Evolutionary conservation across 257 asterid species (phyloP), one percentile per base, ranked within the genome.

Genomic region (Buddleja alternifolia): DNA sequence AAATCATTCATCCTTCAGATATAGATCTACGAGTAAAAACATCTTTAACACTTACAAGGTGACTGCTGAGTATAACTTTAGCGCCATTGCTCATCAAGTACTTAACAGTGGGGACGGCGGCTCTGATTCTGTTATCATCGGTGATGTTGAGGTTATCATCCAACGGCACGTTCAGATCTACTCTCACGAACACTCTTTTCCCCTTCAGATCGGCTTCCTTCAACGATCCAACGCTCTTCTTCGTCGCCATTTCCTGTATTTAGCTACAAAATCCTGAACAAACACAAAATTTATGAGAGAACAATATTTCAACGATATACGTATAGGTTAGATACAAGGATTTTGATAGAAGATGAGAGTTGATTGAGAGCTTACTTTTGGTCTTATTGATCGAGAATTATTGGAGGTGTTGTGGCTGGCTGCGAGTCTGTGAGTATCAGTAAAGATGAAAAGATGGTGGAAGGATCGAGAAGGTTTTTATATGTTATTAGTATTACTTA

Each of bases 141-240:
- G 96, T 88, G 74, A 88, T 88, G 24, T 84, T 81, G 37, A 66
- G 70, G 81, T 64, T 80, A 32, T 88, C 96, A 54, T 88, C 96
- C 82, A 88, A 74, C 0, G 96, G 96, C 46, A 88, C 96, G 72
- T 88, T 88, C 62, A 88, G 86, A 84, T 88, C 96, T 63, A 81
- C 96, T 41, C 96, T 73, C 23, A 88, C 90, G 53, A 88, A 82
- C 12, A 86, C 90, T 54, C 71, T 82, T 81, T 88, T 86, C 37
- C 93, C 96, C 69, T 84, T 88, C 59, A 88, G 88, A 84, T 88
- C 96, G 64, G 87, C 88, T 72, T 82, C 93, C 76, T 75, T 82
- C 72, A 88, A 59, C 16, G 92, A 75, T 65, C 93, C 96, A 3
- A 88, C 96, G 76, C 96, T 88, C 90, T 86, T 88, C 84, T 88